Evolutionary conservation across 768 basidiomycete species (phyloP).

Genomic region (Clitopilus hobsonii): DNA sequence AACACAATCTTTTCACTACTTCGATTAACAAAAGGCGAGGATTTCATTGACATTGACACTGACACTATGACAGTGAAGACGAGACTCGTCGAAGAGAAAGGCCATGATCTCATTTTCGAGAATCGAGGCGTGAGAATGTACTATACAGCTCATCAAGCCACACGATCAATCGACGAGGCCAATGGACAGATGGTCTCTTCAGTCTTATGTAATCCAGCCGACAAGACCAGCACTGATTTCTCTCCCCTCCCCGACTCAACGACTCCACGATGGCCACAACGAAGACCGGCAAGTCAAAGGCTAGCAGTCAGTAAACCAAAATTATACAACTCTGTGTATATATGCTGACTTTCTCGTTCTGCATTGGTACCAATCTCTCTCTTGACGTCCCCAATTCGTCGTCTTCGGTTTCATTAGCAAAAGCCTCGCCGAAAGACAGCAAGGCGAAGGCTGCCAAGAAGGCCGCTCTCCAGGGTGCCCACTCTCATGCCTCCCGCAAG

Average conservation of each 20-base stretch:
- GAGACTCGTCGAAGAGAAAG: too few species aligned
- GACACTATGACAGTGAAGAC: too few species aligned
- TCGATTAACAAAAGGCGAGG: too few species aligned
- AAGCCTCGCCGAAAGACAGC: conserved; percentile 35
- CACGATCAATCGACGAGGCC: neutral
- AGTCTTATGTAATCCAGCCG: conserved; percentile 2
- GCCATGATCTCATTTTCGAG: too few species aligned
- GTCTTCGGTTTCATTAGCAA: conserved; percentile 13
- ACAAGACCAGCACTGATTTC: neutral
- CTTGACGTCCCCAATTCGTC: too few species aligned
- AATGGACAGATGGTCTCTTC: neutral
- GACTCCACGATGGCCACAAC: conserved; percentile 2
- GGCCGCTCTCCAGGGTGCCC: conserved; percentile 86
- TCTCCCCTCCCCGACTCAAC: neutral
- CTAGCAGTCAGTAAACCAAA: neutral
- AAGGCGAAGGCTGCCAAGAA: conserved; percentile 97
- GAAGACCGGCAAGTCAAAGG: conserved; percentile 3
- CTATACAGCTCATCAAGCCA: neutral
- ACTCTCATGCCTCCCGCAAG: conserved; percentile 75
- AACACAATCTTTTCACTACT: too few species aligned
- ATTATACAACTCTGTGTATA: neutral
- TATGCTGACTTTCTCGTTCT: neutral
- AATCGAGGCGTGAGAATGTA: neutral
- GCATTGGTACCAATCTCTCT: neutral
- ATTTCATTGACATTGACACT: too few species aligned